These are phyloP conservation scores for Hypoxylon lenormandii DNA, from an alignment of 495 filamentous ascomycete species.

Conservation along the genomic window DNA sequence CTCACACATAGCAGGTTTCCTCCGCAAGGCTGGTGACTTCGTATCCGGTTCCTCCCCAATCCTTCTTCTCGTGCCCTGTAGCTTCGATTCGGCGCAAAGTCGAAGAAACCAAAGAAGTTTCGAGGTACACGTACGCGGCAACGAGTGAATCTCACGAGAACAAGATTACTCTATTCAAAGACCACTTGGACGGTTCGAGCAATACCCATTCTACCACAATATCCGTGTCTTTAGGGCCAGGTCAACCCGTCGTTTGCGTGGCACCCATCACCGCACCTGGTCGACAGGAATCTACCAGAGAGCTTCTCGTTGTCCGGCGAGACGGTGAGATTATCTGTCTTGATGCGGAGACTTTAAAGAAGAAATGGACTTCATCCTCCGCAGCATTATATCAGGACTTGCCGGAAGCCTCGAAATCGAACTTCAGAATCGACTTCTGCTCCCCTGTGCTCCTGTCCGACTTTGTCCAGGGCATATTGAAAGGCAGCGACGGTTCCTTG, in stretches of 20 bases:
- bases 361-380: conserved; percentile 55
- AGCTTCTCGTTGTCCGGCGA: conserved; percentile 54
- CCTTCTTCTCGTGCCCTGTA: conserved; percentile 79
- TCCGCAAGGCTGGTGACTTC: conserved; percentile 83
- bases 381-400: conserved; percentile 55
- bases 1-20: conserved; percentile 70
- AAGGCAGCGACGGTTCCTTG: conserved; percentile 54
- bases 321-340: conserved; percentile 57
- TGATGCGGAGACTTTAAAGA: conserved; percentile 56
- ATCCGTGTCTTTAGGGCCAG: conserved; percentile 35
- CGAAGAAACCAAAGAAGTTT: conserved; percentile 62
- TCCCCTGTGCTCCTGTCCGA: conserved; percentile 54
- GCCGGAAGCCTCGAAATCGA: conserved; percentile 36
- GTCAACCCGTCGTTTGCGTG: conserved; percentile 44
- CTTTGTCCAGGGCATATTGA: conserved; percentile 59
- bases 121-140: conserved; percentile 78
- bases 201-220: conserved; percentile 59
- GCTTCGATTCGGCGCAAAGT: conserved; percentile 76
- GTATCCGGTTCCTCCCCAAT: conserved; percentile 85
- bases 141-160: conserved; percentile 54
- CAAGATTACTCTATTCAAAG: conserved; percentile 67
- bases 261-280: conserved; percentile 18
- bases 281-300: conserved; percentile 15
- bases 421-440: conserved; percentile 57
- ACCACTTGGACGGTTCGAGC: conserved; percentile 71